These are phyloP conservation scores for Amanita molliuscula DNA, from an alignment of 768 basidiomycete species.

Conservation along the genomic window DNA sequence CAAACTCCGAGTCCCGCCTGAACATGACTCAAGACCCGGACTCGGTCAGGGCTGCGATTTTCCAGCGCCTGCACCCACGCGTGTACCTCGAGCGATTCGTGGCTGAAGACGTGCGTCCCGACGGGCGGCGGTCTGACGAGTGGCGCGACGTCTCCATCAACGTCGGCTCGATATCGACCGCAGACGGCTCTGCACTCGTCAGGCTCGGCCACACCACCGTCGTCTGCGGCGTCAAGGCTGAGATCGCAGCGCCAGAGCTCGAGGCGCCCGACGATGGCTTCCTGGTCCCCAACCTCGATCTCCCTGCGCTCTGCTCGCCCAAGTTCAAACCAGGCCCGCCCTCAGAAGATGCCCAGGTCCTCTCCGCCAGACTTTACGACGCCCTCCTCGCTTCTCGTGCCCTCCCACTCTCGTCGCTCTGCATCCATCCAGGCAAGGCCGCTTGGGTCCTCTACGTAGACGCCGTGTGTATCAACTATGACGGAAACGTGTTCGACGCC, in stretches of 20 bases:
- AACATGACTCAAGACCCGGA: slow-evolving; percentile 22
- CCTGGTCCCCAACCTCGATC: slow-evolving; percentile 89
- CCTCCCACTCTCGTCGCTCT: slow-evolving; percentile 56
- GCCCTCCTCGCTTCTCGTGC: slow-evolving; percentile 62
- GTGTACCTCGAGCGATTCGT: slow-evolving; percentile 85
- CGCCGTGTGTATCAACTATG: slow-evolving; percentile 92
- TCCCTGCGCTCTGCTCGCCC: slow-evolving; percentile 88
- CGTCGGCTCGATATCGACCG: slow-evolving; percentile 87
- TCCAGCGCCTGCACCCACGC: slow-evolving; percentile 84
- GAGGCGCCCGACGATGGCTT: slow-evolving; percentile 70
- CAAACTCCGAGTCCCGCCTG: too few species aligned
- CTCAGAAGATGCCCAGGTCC: slow-evolving; percentile 84
- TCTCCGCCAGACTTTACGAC: slow-evolving; percentile 77
- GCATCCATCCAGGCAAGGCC: slow-evolving; percentile 71
- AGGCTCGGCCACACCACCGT: slow-evolving; percentile 89
- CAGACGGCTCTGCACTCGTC: slow-evolving; percentile 87
- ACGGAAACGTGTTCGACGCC: slow-evolving; percentile 93
- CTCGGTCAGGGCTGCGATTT: slow-evolving; percentile 44
- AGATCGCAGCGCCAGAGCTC: slow-evolving; percentile 85
- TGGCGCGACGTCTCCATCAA: slow-evolving; percentile 77
- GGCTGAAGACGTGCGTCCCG: slow-evolving; percentile 66
- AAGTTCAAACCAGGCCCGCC: slow-evolving; percentile 95
- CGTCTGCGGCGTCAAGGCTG: slow-evolving; percentile 93
- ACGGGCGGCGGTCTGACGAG: slow-evolving; percentile 58
- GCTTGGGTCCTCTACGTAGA: slow-evolving; percentile 96